Evolutionary conservation across 371 early-diverging fungal species (phyloP).

Genomic region (Mortierella sp.): DNA sequence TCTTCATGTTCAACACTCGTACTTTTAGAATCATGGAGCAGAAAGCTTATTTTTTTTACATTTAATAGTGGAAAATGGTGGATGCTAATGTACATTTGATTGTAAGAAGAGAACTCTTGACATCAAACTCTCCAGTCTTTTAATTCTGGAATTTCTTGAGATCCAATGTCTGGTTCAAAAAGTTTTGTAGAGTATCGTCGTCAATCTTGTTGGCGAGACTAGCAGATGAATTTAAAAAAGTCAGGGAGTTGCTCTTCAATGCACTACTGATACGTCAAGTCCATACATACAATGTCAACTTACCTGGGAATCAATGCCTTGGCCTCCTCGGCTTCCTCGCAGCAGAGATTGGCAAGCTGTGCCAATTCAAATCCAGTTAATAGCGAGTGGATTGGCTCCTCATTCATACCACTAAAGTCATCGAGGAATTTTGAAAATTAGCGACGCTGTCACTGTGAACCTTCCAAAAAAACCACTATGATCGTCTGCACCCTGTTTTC

Average conservation of each 20-base stretch:
- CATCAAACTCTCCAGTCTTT: not conserved
- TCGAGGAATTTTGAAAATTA: not conserved
- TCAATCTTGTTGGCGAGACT: slow-evolving; percentile 66
- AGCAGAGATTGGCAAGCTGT: slow-evolving; percentile 90
- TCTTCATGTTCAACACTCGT: not conserved
- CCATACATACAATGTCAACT: not conserved
- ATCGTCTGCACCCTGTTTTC: not conserved
- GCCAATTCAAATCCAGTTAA: slow-evolving; percentile 88
- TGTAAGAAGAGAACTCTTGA: not conserved
- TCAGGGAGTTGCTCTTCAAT: not conserved
- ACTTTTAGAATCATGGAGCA: not conserved
- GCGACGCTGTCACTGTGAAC: not conserved
- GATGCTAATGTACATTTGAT: slow-evolving; percentile 66
- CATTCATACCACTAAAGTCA: slow-evolving; percentile 49
- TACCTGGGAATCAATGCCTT: slow-evolving; percentile 88
- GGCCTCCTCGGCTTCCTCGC: slow-evolving; percentile 91
- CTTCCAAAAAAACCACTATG: not conserved
- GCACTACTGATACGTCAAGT: no score
- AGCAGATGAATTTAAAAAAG: not conserved
- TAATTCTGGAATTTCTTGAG: slow-evolving; percentile 79
- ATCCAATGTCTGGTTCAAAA: slow-evolving; percentile 81
- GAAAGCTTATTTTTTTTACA: not conserved
- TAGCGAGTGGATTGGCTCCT: slow-evolving; percentile 55
- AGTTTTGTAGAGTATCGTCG: slow-evolving; percentile 77
- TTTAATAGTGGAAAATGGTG: slow-evolving; percentile 74